Base-by-base conservation (phyloP, 306 rosid species). In the Quercus berberidifolia region DNA sequence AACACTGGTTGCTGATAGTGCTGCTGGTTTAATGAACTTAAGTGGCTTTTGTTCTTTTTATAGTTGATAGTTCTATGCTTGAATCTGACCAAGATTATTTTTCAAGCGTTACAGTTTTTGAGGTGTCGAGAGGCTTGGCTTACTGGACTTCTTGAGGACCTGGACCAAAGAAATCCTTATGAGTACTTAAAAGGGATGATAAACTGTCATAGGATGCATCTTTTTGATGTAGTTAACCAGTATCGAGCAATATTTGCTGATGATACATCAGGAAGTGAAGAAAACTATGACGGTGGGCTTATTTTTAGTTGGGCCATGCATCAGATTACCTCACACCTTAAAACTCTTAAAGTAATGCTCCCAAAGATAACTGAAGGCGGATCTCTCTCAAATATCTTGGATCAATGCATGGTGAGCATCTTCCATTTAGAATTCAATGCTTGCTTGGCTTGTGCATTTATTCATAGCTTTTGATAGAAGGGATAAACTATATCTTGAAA, bases 241-340 rank as follows among this genome's bases (percentile, higher is more conserved):
- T 96, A 96, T 75, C 91, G 99, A 71, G 99, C 99, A 78, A 96
- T 96, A 89, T 96, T 96, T 88, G 88, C 98, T 8, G 98, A 96
- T 73, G 99, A 96, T 79, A 90, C 98, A 76, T 96, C 99, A 5
- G 99, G 98, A 85, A 96, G 89, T 81, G 98, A 96, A 83, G 98
- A 91, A 88, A 93, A 96, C 81, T 89, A 91, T 84, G 99, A 96
- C 55, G 95, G 99, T 43, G 98, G 99, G 73, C 96, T 96, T 89
- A 92, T 96, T 81, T 96, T 96, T 87, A 93, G 98, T 82, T 93
- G 99, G 99, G 93, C 98, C 58, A 93, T 90, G 99, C 99, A 96
- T 84, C 98, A 93, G 88, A 93, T 96, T 82, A 84, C 97, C 28
- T 83, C 97, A 67, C 93, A 90, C 78, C 90, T 95, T 55, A 88